Evolutionary conservation across 31 red algal species (phyloP), one percentile per base, ranked within the genome.

Genomic region (Porphyra umbilicalis): DNA sequence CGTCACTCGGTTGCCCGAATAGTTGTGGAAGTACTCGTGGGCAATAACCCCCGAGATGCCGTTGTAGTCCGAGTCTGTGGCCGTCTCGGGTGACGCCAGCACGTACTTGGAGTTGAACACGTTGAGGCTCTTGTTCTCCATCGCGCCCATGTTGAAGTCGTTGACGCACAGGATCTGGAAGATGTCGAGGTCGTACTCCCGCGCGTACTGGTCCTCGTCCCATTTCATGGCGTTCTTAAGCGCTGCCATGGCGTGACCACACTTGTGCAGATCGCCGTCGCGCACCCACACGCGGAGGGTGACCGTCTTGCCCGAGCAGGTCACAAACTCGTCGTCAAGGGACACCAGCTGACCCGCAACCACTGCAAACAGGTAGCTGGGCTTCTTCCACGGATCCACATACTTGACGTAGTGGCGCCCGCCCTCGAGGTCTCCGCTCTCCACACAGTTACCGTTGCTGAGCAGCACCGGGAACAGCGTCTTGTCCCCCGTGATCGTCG

Each of bases 11-110:
- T 99, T 99, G 32, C 97, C 97, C 30, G 85, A 88, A 77, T 89
- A 99, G 90, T 99, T 99, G 85, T 99, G 97, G 80, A 99, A 99
- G 76, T 99, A 99, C 84, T 99, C 97, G 83, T 99, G 97, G 0
- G 88, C 97, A 40, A 96, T 86, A 32, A 99, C 93, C 29, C 92
- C 93, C 78, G 94, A 88, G 16, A 99, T 88, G 35, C 76, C 76
- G 40, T 94, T 90, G 79, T 89, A 99, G 46, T 99, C 97, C 36
- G 80, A 75, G 81, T 99, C 97, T 18, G 97, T 99, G 25, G 97
- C 91, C 31, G 97, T 96, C 57, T 88, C 84, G 25, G 88, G 88
- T 80, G 85, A 90, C 13, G 89, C 97, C 35, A 99, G 88, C 32
- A 99, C 92, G 83, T 92, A 99, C 74, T 90, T 94, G 35, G 92